Percentiles rank a stretch among this genome's conserved stretches.
Conservation (phyloP, 2,329 filamentous ascomycete genomes). For the Fusarium lateritium region DNA sequence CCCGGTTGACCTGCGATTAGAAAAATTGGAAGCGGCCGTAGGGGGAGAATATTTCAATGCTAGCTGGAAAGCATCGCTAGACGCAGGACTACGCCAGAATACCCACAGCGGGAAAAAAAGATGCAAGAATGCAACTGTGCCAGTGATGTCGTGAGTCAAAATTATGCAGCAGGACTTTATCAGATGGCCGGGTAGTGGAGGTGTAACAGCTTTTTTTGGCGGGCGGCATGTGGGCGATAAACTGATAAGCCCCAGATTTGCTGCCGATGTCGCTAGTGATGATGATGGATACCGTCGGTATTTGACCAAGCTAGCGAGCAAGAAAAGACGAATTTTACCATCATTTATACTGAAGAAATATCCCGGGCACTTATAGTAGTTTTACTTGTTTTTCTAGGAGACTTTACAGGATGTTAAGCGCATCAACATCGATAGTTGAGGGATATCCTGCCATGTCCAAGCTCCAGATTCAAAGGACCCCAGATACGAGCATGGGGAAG, state of each 20-base stretch:
- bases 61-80: slow-evolving; percentile 46
- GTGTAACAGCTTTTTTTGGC: slow-evolving; percentile 31
- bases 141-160: slow-evolving; percentile 36
- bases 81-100: slow-evolving; percentile 5
- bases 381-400: neutral
- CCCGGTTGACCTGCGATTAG: slow-evolving; percentile 40
- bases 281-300: slow-evolving; percentile 23
- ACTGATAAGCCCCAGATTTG: slow-evolving; percentile 45
- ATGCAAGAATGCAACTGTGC: slow-evolving; percentile 10
- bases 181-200: slow-evolving; percentile 40
- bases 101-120: slow-evolving; percentile 1
- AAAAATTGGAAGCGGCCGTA: slow-evolving; percentile 38
- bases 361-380: too few species aligned
- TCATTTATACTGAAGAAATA: too few species aligned
- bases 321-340: neutral
- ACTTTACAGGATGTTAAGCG: too few species aligned
- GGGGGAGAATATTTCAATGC: slow-evolving; percentile 27
- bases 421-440: too few species aligned
- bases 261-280: slow-evolving; percentile 44
- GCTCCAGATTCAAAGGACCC: neutral
- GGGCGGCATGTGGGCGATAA: slow-evolving; percentile 42
- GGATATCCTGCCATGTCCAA: neutral
- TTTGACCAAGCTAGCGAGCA: neutral
- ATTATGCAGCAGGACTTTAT: slow-evolving; percentile 26
- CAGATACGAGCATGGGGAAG: slow-evolving; percentile 1